These are phyloP conservation scores for Brettanomyces nanus DNA, from an alignment of 805 yeast genomes.

Conservation along the genomic window DNA sequence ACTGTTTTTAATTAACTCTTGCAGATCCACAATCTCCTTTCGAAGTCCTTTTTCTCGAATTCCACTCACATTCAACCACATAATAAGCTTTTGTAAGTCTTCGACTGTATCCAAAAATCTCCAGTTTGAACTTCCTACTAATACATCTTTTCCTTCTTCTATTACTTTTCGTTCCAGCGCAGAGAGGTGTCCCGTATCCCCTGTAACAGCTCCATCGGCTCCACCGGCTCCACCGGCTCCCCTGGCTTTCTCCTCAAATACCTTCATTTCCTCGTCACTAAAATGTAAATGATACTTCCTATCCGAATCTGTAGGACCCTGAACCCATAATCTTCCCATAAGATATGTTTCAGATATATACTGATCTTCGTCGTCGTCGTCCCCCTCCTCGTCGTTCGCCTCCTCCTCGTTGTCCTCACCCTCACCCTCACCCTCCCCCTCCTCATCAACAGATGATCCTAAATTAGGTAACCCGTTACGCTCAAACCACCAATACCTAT, in stretches of 20 bases:
- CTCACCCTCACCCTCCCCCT: constrained; percentile 29
- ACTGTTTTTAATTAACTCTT: constrained; percentile 45
- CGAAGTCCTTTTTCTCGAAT: constrained; percentile 57
- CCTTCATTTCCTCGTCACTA: constrained; percentile 32
- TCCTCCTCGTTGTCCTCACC: constrained; percentile 18
- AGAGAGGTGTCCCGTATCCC: constrained; percentile 17
- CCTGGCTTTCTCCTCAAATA: constrained; percentile 1
- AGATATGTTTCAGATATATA: constrained; percentile 52
- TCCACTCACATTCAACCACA: constrained; percentile 75
- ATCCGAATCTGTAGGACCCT: constrained; percentile 67
- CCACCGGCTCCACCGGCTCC: constrained; percentile 2
- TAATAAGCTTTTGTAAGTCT: constrained; percentile 46
- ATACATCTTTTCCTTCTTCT: constrained; percentile 56
- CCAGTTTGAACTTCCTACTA: constrained; percentile 55
- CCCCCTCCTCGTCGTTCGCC: constrained; percentile 32
- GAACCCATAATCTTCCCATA: constrained; percentile 85
- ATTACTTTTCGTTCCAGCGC: constrained; percentile 51
- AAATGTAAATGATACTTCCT: constrained; percentile 18
- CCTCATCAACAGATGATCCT: constrained; percentile 17
- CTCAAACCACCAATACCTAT: constrained; percentile 95
- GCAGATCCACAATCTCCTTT: constrained; percentile 49
- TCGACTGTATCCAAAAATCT: constrained; percentile 53
- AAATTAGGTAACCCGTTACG: constrained; percentile 64
- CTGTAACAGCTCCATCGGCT: constrained; percentile 14
- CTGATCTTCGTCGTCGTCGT: constrained; percentile 26